Base-by-base conservation (phyloP, 2,329 filamentous ascomycete genomes). In the Zasmidium citrigriseum region DNA sequence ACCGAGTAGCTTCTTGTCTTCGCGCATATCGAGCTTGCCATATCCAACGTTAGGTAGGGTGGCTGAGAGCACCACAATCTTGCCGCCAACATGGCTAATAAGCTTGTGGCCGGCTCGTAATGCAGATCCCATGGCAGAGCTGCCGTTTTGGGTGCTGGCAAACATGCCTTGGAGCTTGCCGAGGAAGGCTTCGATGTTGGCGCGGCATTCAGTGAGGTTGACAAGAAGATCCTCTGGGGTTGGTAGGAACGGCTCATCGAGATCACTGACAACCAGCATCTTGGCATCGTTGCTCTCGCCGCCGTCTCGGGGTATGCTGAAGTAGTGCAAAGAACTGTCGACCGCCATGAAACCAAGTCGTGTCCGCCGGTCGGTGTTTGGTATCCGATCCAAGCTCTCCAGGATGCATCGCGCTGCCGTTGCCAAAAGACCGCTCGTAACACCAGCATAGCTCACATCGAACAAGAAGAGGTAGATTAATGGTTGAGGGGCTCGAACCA, bases 401-500 rank as follows among this genome's bases (percentile, higher is more conserved):
- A 96, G 82, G 68, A 99, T 97, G 64, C 93, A 96, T 68, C 95
- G 86, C 57, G 95, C 93, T 62, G 89, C 91, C 10, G 95, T 98
- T 51, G 95, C 95, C 59, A 98, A 81, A 27, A 99, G 86, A 50
- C 95, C 95, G 64, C 88, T 96, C 16, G 91, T 92, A 16, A 97
- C 90, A 27, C 93, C 87, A 12, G 91, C 87, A 69, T 92, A 96
- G 81, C 91, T 96, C 63, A 97, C 93, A 69, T 97, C 93, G 70
- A 98, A 91, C 68, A 96, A 81, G 83, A 98, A 98, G 14, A 97
- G 84, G 73, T 98, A 98, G 41, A 97, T 93, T 41, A 98, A 82
- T 41, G 95, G 95, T 76, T 96, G 93, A 46, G 95, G 95, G 57
- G 95, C 93, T 61, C 95, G 89, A 34, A 99, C 95, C 95, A 99